A percentile compares a stretch with the other conserved stretches of the same genome.
These are phyloP conservation scores for Dothistroma pini DNA, from an alignment of 2,329 filamentous ascomycete genomes.

Conservation along the genomic window DNA sequence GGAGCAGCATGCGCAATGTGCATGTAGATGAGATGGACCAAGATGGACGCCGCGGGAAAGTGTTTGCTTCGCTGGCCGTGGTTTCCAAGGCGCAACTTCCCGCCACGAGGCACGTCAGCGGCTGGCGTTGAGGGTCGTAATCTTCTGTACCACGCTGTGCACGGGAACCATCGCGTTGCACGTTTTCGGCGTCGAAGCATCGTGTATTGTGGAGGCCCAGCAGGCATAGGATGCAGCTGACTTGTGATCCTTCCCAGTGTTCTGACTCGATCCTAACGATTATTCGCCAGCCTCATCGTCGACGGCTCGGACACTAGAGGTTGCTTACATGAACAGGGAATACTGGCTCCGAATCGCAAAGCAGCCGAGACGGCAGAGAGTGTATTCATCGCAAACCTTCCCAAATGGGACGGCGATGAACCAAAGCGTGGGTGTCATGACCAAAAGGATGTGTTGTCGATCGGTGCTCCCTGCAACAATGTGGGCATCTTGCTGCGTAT, in stretches of 20 bases:
- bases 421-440: not conserved
- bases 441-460: not conserved
- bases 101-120: not conserved
- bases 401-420: not conserved
- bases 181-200: constrained; percentile 3
- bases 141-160: not conserved
- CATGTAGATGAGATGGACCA: not conserved
- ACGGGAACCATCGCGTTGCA: not conserved
- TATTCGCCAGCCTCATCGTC: not conserved
- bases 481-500: not conserved
- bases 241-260: not conserved
- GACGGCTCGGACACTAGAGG: constrained; percentile 5
- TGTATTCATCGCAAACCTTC: constrained; percentile 3
- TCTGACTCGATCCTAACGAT: not conserved
- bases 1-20: not conserved
- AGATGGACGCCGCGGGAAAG: not conserved
- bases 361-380: not conserved
- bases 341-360: not conserved
- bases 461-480: not conserved
- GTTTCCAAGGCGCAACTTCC: not conserved
- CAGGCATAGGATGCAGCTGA: not conserved
- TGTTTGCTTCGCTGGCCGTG: not conserved
- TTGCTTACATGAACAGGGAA: constrained; percentile 1
- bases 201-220: not conserved
- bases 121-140: not conserved